phyloP scores from a whole-genome alignment of 2,329 filamentous ascomycete genomes.

The Arachnomyces sp. region DNA sequence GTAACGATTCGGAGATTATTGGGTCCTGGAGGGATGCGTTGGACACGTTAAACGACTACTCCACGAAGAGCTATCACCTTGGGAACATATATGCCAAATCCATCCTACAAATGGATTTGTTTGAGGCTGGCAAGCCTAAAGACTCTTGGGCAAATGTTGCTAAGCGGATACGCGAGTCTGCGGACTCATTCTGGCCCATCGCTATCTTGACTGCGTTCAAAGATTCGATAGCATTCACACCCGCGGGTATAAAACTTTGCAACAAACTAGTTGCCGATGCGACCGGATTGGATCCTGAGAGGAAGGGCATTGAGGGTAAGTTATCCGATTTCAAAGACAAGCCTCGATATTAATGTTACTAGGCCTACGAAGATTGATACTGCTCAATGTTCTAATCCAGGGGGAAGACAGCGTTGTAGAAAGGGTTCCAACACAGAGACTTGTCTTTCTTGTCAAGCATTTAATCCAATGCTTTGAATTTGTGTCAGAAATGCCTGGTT shows the following conservation, averaged over 20 bases:
- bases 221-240: constrained; percentile 40
- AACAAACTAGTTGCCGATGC: constrained; percentile 54
- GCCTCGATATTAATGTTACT: constrained; percentile 10
- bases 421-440: constrained; percentile 48
- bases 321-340: neutral
- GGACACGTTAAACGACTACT: constrained; percentile 22
- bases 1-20: constrained; percentile 12
- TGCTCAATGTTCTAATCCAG: constrained; percentile 48
- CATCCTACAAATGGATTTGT: constrained; percentile 24
- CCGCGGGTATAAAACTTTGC: constrained; percentile 44
- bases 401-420: constrained; percentile 41
- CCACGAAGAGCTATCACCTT: constrained; percentile 29
- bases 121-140: constrained; percentile 18
- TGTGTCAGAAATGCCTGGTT: constrained; percentile 38
- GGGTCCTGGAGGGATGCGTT: constrained; percentile 29
- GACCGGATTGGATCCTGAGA: constrained; percentile 45
- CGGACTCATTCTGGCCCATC: constrained; percentile 39
- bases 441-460: constrained; percentile 76
- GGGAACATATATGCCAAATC: constrained; percentile 35
- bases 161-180: constrained; percentile 25
- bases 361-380: constrained; percentile 43
- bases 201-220: constrained; percentile 43
- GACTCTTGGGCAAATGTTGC: constrained; percentile 28
- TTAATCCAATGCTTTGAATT: constrained; percentile 63
- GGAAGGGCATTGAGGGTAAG: constrained; percentile 36